phyloP scores from a whole-genome alignment of 139 green algal genomes.

The Dunaliella sp. region DNA sequence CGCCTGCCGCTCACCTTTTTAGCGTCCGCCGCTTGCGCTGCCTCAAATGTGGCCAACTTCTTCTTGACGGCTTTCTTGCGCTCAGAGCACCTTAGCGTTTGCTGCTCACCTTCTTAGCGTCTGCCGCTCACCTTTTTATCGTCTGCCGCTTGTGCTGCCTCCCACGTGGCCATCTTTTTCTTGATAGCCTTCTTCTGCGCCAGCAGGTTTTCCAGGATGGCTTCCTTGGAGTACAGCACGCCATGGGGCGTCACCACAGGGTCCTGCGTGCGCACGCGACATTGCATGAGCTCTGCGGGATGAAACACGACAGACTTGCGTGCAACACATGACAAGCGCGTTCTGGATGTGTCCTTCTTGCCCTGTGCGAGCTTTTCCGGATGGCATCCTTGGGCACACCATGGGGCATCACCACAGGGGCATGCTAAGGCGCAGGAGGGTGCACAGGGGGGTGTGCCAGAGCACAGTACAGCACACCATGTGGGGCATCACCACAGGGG shows the following conservation, averaged over 20 bases:
- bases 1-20: slow-evolving; percentile 67
- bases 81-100: too few species aligned
- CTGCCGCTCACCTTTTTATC: slow-evolving; percentile 58
- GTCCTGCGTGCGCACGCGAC: too few species aligned
- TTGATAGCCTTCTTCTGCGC: slow-evolving; percentile 84
- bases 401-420: slow-evolving; percentile 78
- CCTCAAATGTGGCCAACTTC: slow-evolving; percentile 74
- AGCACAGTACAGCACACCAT: neutral
- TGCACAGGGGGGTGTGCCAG: too few species aligned
- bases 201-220: slow-evolving; percentile 82
- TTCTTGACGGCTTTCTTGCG: slow-evolving; percentile 86
- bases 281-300: too few species aligned
- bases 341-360: neutral
- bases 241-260: slow-evolving; percentile 79
- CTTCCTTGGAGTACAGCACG: slow-evolving; percentile 80
- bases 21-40: slow-evolving; percentile 55
- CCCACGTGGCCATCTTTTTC: slow-evolving; percentile 71
- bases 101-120: too few species aligned
- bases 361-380: slow-evolving; percentile 71
- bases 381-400: slow-evolving; percentile 82
- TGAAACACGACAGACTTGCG: neutral
- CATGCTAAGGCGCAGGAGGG: too few species aligned
- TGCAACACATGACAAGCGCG: neutral
- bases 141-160: slow-evolving; percentile 64
- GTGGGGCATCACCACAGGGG: neutral